A percentile compares a stretch with the other conserved stretches of the same genome.
These are phyloP conservation scores for Salix viminalis DNA, from an alignment of 345 rosid species.

Conservation along the genomic window DNA sequence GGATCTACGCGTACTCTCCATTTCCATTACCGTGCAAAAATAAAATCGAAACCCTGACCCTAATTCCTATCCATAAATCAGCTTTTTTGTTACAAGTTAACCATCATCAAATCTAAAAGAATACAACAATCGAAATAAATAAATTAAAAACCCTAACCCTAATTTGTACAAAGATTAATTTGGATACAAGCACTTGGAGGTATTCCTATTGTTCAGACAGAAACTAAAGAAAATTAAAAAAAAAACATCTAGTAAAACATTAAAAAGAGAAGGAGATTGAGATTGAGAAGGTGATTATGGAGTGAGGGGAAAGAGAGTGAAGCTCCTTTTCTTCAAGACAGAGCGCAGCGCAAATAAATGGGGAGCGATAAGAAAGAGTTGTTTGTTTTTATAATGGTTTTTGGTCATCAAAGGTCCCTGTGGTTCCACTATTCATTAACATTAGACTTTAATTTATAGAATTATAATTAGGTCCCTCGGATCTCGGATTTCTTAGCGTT, in stretches of 20 bases:
- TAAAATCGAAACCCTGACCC: conserved; percentile 21
- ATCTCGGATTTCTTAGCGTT: too few species aligned
- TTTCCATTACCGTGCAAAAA: conserved; percentile 30
- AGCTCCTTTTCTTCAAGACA: too few species aligned
- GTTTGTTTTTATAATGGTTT: too few species aligned
- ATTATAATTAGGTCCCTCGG: too few species aligned
- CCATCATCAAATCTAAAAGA: neutral
- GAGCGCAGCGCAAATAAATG: too few species aligned
- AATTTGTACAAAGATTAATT: neutral
- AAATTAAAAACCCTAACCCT: neutral
- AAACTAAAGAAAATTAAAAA: neutral
- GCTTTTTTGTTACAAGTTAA: conserved; percentile 5
- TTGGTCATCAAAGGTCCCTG: too few species aligned
- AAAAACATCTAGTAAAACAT: neutral
- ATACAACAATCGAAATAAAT: neutral
- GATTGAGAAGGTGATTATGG: neutral
- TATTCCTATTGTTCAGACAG: neutral
- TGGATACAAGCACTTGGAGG: neutral
- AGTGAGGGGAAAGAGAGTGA: too few species aligned
- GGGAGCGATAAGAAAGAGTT: too few species aligned
- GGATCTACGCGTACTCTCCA: conserved; percentile 78
- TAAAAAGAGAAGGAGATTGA: neutral
- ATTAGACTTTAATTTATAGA: too few species aligned
- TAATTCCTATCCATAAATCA: conserved; percentile 19
- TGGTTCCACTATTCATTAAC: too few species aligned